Conservation (phyloP, 768 basidiomycete genomes). For the Lentinus tigrinus region DNA sequence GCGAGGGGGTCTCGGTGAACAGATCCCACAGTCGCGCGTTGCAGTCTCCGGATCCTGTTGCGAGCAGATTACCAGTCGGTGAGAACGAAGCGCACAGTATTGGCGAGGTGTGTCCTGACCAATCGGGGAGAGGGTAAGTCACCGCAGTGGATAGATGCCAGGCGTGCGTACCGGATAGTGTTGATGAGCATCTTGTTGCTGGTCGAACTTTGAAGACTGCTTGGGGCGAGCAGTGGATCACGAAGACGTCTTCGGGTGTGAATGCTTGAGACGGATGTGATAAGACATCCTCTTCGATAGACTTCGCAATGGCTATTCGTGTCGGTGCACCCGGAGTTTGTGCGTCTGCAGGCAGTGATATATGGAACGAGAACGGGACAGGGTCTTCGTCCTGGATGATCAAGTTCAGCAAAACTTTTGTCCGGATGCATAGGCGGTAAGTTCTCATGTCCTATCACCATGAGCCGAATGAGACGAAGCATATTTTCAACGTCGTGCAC, state of each 20-base stretch:
- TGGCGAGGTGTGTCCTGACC: conserved; percentile 81
- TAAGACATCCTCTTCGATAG: conserved; percentile 80
- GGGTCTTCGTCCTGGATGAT: conserved; percentile 73
- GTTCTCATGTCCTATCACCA: neutral
- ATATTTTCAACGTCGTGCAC: no score
- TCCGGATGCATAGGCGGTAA: neutral
- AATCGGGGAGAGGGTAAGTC: neutral
- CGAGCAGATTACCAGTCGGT: conserved; percentile 86
- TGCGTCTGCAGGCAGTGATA: conserved; percentile 62
- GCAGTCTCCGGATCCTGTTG: conserved; percentile 94
- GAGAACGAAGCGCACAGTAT: conserved; percentile 96
- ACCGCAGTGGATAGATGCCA: neutral
- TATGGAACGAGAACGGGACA: conserved; percentile 89
- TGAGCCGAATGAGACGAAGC: neutral
- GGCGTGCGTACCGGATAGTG: conserved; percentile 65
- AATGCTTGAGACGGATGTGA: conserved; percentile 68
- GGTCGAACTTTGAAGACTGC: conserved; percentile 93
- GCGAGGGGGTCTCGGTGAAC: conserved; percentile 87
- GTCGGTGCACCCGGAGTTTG: conserved; percentile 57
- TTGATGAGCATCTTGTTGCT: conserved; percentile 92
- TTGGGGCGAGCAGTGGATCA: conserved; percentile 90
- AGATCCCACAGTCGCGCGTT: conserved; percentile 94
- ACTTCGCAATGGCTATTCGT: conserved; percentile 80
- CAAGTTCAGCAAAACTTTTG: neutral
- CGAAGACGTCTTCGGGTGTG: conserved; percentile 83